A percentile compares a stretch with the other conserved stretches of the same genome.
These are phyloP conservation scores for Ilyonectria sp. DNA, from an alignment of 2,329 filamentous ascomycete genomes.

Conservation along the genomic window DNA sequence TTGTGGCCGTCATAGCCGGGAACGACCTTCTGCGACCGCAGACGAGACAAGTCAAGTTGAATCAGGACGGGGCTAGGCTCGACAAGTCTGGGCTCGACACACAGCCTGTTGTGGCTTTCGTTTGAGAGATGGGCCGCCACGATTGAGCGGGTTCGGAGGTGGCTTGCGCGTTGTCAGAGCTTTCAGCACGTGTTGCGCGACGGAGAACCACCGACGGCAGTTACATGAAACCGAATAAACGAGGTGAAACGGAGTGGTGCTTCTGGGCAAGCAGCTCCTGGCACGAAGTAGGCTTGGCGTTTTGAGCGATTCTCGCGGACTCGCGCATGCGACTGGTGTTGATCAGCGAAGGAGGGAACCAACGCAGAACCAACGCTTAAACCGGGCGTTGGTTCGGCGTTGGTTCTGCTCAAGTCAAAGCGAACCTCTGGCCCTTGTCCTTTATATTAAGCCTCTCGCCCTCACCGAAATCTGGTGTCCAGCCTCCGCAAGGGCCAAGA, in stretches of 20 bases:
- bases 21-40: constrained; percentile 14
- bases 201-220: not conserved
- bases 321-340: not conserved
- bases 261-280: constrained; percentile 5
- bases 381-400: not conserved
- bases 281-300: not conserved
- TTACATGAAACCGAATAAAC: constrained; percentile 12
- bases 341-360: not conserved
- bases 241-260: constrained; percentile 21
- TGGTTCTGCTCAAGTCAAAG: not conserved
- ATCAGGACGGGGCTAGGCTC: constrained; percentile 19
- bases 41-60: constrained; percentile 17
- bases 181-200: constrained; percentile 7
- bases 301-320: not conserved
- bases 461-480: not conserved
- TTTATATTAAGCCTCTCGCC: not conserved
- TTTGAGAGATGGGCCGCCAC: constrained; percentile 12
- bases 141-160: constrained; percentile 7
- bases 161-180: not conserved
- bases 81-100: constrained; percentile 24
- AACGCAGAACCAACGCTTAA: not conserved
- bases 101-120: constrained; percentile 5
- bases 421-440: constrained; percentile 2
- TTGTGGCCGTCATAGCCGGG: not conserved
- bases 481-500: not conserved